Base-by-base conservation (phyloP, 2,329 filamentous ascomycete species). In the Aspergillus fumigatus region DNA sequence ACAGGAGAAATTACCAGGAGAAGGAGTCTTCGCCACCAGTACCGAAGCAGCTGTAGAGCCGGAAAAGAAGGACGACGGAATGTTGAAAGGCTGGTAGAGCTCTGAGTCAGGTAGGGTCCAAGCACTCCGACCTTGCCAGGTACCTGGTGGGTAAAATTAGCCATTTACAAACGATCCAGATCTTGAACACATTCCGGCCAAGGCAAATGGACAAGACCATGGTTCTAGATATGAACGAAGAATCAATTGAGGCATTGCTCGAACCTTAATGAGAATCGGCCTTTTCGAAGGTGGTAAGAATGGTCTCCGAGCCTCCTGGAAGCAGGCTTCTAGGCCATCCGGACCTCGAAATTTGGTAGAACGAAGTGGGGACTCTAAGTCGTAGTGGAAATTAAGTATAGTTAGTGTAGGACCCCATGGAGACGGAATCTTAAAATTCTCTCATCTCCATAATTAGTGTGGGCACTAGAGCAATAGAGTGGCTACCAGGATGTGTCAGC, bases 1-100 rank as follows among this genome's bases (percentile, higher is more conserved):
- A 58, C 56, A 58, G 48, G 32, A 48, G 26, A 29, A 43, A 50
- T 54, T 41, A 48, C 23, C 14, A 47, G 48, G 50, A 35, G 49
- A 11, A 47, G 14, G 43, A 23, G 23, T 6, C 8, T 26, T 47
- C 32, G 49, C 49, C 32, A 38, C 49, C 49, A 41, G 10, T 47
- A 47, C 21, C 43, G 21, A 26, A 47, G 43, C 14, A 14, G 11
- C 10, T 47, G 23, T 21, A 47, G 43, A 47, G 21, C 23, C 9
- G n/a, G n/a, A 23, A 11, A 45, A 23, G 41, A 21, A 11, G 7
- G 41, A 21, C 19, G 11, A 47, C 32, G 43, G 23, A 26, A 47
- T 23, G 23, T 26, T 47, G 23, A 47, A 14, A 23, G 11, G 4
- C 23, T 8, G 21, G 14, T 23, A 47, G 21, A 47, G 43, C 8